Conservation (phyloP, 75 land plant species). For the Picea sitchensis region DNA sequence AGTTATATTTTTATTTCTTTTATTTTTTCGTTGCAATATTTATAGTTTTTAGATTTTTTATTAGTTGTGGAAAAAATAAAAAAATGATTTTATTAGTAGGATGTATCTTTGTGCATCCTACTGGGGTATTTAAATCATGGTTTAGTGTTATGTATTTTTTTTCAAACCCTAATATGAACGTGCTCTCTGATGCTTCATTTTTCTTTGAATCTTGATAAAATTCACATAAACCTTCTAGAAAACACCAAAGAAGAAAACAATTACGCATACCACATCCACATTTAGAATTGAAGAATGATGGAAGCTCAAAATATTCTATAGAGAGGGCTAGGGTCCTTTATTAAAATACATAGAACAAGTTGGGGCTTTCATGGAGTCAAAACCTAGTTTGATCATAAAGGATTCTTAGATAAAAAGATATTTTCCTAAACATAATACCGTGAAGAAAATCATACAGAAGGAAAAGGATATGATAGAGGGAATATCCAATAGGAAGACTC, state of each 20-base stretch:
- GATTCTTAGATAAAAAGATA: constrained; percentile 54
- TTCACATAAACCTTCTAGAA: not conserved
- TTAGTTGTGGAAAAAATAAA: too few species aligned
- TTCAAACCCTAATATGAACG: too few species aligned
- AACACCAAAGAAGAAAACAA: constrained; percentile 58
- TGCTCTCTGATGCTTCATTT: too few species aligned
- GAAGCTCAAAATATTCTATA: constrained; percentile 75
- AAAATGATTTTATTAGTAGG: too few species aligned
- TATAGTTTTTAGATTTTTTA: too few species aligned
- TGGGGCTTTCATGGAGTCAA: constrained; percentile 24
- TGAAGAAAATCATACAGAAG: constrained; percentile 66
- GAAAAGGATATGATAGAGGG: constrained; percentile 90
- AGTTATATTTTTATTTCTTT: too few species aligned
- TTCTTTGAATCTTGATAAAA: too few species aligned
- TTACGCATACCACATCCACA: constrained; percentile 68
- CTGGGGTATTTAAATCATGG: too few species aligned
- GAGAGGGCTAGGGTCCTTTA: constrained; percentile 27
- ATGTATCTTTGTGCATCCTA: too few species aligned
- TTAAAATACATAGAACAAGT: not conserved
- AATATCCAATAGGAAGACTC: constrained; percentile 67
- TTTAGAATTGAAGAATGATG: constrained; percentile 64
- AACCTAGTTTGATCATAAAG: constrained; percentile 72
- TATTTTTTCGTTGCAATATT: too few species aligned
- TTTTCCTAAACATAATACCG: constrained; percentile 56
- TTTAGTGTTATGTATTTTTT: too few species aligned